These are phyloP conservation scores for Senna tora DNA, from an alignment of 306 rosid genomes.

Conservation along the genomic window DNA sequence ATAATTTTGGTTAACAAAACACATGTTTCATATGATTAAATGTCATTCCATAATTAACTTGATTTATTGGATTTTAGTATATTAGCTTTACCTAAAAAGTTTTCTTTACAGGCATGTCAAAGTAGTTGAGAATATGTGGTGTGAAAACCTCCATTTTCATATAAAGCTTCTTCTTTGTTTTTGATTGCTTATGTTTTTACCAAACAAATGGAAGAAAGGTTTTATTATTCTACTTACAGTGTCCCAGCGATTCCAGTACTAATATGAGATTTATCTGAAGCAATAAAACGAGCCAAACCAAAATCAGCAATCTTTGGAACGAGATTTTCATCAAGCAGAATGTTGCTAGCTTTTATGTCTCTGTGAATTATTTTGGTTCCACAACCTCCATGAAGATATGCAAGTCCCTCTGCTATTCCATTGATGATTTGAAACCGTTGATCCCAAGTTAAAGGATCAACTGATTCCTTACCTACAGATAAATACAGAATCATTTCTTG, in stretches of 20 bases:
- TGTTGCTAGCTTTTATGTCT: slow-evolving; percentile 69
- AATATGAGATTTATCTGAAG: slow-evolving; percentile 51
- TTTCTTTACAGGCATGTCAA: background rate
- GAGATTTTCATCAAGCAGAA: slow-evolving; percentile 61
- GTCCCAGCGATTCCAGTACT: slow-evolving; percentile 61
- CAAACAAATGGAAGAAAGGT: slow-evolving; percentile 8
- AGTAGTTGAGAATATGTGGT: background rate
- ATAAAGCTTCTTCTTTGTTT: background rate
- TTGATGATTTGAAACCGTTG: slow-evolving; percentile 58
- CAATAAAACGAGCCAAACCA: slow-evolving; percentile 56
- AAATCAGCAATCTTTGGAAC: slow-evolving; percentile 74
- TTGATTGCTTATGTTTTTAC: background rate
- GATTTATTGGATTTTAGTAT: background rate
- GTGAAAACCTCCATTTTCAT: background rate
- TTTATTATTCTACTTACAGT: slow-evolving; percentile 50
- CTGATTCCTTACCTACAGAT: slow-evolving; percentile 43
- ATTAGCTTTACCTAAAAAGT: background rate
- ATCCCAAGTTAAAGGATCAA: slow-evolving; percentile 53
- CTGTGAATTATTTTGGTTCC: slow-evolving; percentile 65
- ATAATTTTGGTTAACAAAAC: too few relatives aligned
- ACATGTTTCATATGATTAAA: background rate
- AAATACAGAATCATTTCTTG: slow-evolving; percentile 11
- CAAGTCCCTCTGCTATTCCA: slow-evolving; percentile 74
- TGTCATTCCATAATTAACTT: background rate
- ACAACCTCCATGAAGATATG: slow-evolving; percentile 71